Percentiles rank a stretch among this genome's conserved stretches.
Conservation (phyloP, 495 filamentous ascomycete genomes). For the Coniosporium apollinis region DNA sequence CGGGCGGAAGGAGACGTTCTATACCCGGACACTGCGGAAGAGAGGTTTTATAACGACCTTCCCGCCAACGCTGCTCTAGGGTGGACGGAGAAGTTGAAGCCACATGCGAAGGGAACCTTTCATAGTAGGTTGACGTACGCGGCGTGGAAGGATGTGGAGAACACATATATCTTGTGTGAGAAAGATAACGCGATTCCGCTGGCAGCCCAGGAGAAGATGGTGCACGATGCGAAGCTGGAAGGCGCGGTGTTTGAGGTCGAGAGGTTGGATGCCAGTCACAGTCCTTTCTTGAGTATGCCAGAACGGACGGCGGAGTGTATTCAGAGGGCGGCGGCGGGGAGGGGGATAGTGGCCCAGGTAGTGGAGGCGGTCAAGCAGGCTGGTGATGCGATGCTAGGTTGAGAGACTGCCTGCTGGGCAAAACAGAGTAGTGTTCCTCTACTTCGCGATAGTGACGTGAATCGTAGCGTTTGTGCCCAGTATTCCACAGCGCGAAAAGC, state of each 20-base stretch:
- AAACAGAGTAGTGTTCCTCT: too few relatives aligned
- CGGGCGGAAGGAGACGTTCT: too few relatives aligned
- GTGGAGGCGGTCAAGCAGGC: too few relatives aligned
- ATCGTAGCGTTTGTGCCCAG: too few relatives aligned
- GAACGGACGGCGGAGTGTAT: slow-evolving; percentile 7
- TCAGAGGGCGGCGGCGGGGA: slow-evolving; percentile 5
- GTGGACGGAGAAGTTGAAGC: background rate
- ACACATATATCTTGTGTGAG: slow-evolving; percentile 32
- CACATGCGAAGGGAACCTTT: background rate
- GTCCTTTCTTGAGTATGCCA: slow-evolving; percentile 8
- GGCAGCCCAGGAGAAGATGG: slow-evolving; percentile 23
- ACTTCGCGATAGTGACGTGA: too few relatives aligned
- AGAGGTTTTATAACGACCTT: background rate
- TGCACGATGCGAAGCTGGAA: slow-evolving; percentile 17
- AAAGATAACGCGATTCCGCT: slow-evolving; percentile 26
- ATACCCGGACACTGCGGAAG: too few relatives aligned
- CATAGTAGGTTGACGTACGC: slow-evolving; percentile 18
- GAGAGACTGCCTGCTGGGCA: too few relatives aligned
- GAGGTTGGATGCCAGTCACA: slow-evolving; percentile 5
- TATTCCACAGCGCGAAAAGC: too few relatives aligned
- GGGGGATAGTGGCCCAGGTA: too few relatives aligned
- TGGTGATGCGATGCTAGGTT: too few relatives aligned
- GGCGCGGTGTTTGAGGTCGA: slow-evolving; percentile 5
- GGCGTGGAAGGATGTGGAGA: slow-evolving; percentile 30
- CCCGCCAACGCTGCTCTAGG: background rate